These are phyloP conservation scores for Geotrichum carabidarum DNA, from an alignment of 1,139 yeast genomes.

Conservation along the genomic window DNA sequence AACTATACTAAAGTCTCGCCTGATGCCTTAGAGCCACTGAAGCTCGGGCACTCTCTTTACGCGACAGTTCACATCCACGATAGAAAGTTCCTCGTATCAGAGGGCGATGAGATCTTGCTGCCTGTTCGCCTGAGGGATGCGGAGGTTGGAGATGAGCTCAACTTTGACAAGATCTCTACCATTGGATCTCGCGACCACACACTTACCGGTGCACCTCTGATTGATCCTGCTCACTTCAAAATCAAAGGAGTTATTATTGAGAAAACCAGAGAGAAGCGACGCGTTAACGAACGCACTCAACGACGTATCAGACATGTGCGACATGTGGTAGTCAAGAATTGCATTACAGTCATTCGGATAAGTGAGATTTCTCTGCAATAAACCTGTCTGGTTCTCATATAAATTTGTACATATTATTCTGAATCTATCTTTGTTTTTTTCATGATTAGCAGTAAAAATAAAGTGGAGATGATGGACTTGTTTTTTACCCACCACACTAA, in stretches of 20 bases:
- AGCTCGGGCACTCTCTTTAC: conserved; percentile 59
- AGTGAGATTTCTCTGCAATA: conserved; percentile 45
- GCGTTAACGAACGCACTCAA: conserved; percentile 61
- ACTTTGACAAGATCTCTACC: conserved; percentile 68
- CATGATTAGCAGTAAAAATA: not conserved
- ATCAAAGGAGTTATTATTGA: conserved; percentile 78
- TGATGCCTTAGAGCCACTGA: conserved; percentile 51
- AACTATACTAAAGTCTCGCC: conserved; percentile 12
- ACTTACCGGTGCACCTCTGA: conserved; percentile 47
- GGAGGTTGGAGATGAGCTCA: conserved; percentile 72
- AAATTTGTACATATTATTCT: not conserved
- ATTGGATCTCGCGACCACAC: conserved; percentile 85
- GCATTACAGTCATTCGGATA: conserved; percentile 74
- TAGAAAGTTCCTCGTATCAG: conserved; percentile 82
- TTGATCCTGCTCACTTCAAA: conserved; percentile 51
- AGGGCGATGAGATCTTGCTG: conserved; percentile 76
- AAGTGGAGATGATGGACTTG: too few species aligned
- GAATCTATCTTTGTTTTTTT: not conserved
- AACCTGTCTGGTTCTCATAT: not conserved
- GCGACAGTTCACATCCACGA: conserved; percentile 80
- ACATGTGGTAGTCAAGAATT: conserved; percentile 72
- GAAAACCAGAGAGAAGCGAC: conserved; percentile 77
- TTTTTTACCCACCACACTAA: not conserved
- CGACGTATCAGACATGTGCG: conserved; percentile 80
- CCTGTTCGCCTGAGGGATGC: conserved; percentile 75